Evolutionary conservation across 306 rosid species (phyloP), one percentile per base, ranked within the genome.

Genomic region (Hippophae rhamnoides): DNA sequence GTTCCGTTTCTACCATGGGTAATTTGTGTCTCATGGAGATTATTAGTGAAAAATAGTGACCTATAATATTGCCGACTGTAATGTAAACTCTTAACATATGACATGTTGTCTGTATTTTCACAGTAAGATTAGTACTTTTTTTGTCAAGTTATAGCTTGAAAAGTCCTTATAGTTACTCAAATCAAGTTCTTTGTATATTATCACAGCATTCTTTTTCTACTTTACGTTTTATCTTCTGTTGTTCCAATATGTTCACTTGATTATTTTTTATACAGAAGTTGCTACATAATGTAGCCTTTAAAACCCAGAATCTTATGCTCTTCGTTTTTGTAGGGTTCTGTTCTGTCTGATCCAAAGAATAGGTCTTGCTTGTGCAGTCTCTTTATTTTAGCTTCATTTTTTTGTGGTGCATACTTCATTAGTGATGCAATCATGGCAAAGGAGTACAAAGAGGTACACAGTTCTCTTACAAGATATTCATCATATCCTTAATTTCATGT

Each of bases 341-440:
- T 25, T n/a, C 62, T 61, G 62, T 76, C 84, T 2, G 89, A 83
- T 54, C 76, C 75, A 6, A 90, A 85, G 84, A 72, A 63, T 53
- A 78, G 89, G 74, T 66, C 81, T 11, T 72, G 72, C 69, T 76
- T 85, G 72, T 85, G 77, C 73, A 72, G 79, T 61, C 65, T 76
- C 58, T 69, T 87, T 47, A 23, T 81, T 41, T 58, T 80, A 3
- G 23, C 79, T 56, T 73, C 86, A 13, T 71, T 92, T 62, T 57
- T 86, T 59, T 81, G 76, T 11, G 95, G 82, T 54, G 96, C 81
- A 69, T 92, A 79, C 78, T 74, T 87, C 52, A 67, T 71, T 65
- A 81, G 83, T 25, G 66, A 73, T 64, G 74, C 84, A 10, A 67
- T 82, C 62, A 61, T 74, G 50, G 76, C 80, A 60, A 80, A 82